phyloP scores from a whole-genome alignment of 768 basidiomycete species.

The Lentinula guzmanii region DNA sequence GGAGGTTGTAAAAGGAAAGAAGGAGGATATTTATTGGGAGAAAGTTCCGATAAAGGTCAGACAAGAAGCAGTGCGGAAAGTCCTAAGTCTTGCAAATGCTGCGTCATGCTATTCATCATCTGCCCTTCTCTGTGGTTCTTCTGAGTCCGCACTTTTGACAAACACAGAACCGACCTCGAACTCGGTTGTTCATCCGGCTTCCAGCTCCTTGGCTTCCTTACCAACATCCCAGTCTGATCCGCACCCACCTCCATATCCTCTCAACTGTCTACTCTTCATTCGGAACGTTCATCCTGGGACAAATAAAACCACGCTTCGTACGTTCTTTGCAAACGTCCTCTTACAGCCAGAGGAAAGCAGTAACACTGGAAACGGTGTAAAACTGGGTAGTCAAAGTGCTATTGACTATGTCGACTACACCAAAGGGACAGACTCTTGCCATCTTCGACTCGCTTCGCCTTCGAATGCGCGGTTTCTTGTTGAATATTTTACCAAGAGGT shows the following conservation, averaged over 20 bases:
- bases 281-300: constrained; percentile 68
- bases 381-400: constrained; percentile 17
- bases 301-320: constrained; percentile 74
- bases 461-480: constrained; percentile 39
- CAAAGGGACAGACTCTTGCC: constrained; percentile 72
- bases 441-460: constrained; percentile 60
- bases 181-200: neutral
- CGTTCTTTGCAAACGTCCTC: constrained; percentile 36
- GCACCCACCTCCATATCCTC: constrained; percentile 26
- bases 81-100: constrained; percentile 12
- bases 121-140: neutral
- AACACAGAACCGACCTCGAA: neutral
- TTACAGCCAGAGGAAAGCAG: constrained; percentile 24
- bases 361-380: neutral
- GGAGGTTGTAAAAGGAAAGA: constrained; percentile 56
- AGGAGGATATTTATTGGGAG: constrained; percentile 74
- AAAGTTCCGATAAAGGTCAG: constrained; percentile 73
- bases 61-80: constrained; percentile 51
- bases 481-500: constrained; percentile 32
- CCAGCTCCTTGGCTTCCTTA: too few relatives aligned
- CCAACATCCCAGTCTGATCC: neutral
- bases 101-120: neutral
- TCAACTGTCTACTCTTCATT: constrained; percentile 62
- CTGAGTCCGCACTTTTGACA: neutral
- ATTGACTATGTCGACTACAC: constrained; percentile 78